Base-by-base conservation (phyloP, 1,284 basidiomycete species). In the Boletus sp. region DNA sequence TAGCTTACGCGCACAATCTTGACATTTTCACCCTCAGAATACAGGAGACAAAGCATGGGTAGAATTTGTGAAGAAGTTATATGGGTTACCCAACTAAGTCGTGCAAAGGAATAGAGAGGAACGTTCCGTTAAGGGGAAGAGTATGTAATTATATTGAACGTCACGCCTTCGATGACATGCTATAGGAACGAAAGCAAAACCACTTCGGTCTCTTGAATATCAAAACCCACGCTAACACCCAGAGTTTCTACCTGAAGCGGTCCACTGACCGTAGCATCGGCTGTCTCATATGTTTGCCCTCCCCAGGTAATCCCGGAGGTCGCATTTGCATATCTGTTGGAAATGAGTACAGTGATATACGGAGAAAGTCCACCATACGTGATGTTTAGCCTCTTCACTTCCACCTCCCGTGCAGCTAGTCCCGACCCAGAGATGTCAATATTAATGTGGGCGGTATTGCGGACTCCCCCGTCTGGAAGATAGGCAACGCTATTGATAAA, bases 261-360 rank as follows among this genome's bases (percentile, higher is more conserved):
- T 0, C 85, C 84, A 12, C 64, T 68, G 16, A 82, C 78, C 45
- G 69, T 74, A 1, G 77, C 84, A 59, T 84, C 74, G 36, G 63
- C 49, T 0, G 84, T 88, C 68, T 88, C 86, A 58, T 83, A 88
- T 3, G 79, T 83, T 69, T 85, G 84, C 3, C 85, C 85, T 51
- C 79, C 86, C 84, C 84, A 87, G 1, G 77, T 84, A 54, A 88
- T 55, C 36, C 82, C 82, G 44, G 74, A 72, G 2, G 75, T 77
- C 61, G 83, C 84, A 62, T 86, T 83, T 18, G 84, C 83, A 62
- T 82, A 78, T 35, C 83, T 81, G 42, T n/a, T 3, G 15, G 9
- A 7, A 53, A 24, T 62, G 20, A 67, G 53, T 48, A 56, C 12
- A 9, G 13, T 16, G 7, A 37, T 13, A 33, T 9, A 31, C n/a